These are phyloP conservation scores for Zizania palustris DNA, from an alignment of 202 grass and related monocot genomes.

Conservation along the genomic window DNA sequence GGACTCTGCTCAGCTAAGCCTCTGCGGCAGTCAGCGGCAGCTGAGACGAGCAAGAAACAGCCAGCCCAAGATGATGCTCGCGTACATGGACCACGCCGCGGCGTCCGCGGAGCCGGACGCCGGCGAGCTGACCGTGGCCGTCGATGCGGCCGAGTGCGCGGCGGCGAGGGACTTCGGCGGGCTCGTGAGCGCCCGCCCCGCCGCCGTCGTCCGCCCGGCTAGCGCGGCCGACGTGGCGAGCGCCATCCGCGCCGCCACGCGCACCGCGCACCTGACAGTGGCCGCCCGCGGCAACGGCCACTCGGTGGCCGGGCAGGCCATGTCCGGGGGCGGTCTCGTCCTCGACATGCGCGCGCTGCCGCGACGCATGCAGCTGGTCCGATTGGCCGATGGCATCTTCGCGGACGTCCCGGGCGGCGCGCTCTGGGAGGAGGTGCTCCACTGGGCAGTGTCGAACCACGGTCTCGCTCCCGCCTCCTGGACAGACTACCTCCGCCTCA, in stretches of 20 bases:
- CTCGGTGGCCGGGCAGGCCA: constrained; percentile 81
- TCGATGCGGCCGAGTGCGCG: constrained; percentile 29
- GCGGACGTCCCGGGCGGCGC: constrained; percentile 81
- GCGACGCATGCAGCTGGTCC: constrained; percentile 47
- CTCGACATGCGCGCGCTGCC: constrained; percentile 89
- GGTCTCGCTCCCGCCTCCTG: constrained; percentile 73
- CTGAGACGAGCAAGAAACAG: too few species aligned
- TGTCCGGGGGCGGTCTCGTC: constrained; percentile 68
- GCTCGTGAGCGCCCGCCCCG: constrained; percentile 41
- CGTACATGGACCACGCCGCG: constrained; percentile 67
- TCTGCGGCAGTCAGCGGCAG: too few species aligned
- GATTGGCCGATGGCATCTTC: not conserved
- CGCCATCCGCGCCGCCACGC: constrained; percentile 51
- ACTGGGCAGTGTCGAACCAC: constrained; percentile 61
- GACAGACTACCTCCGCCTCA: constrained; percentile 93
- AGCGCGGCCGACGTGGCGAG: constrained; percentile 62
- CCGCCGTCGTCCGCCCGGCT: constrained; percentile 56
- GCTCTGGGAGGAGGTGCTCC: constrained; percentile 92
- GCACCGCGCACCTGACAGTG: constrained; percentile 50
- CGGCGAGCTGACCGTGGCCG: not conserved
- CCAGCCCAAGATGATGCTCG: constrained; percentile 59
- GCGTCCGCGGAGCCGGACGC: constrained; percentile 44
- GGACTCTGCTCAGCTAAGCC: constrained; percentile 18
- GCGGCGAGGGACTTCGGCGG: constrained; percentile 83
- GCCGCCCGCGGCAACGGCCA: constrained; percentile 92